Evolutionary conservation across 78 protist species (phyloP).

Genomic region (Dictyostelium brefeldianum): DNA sequence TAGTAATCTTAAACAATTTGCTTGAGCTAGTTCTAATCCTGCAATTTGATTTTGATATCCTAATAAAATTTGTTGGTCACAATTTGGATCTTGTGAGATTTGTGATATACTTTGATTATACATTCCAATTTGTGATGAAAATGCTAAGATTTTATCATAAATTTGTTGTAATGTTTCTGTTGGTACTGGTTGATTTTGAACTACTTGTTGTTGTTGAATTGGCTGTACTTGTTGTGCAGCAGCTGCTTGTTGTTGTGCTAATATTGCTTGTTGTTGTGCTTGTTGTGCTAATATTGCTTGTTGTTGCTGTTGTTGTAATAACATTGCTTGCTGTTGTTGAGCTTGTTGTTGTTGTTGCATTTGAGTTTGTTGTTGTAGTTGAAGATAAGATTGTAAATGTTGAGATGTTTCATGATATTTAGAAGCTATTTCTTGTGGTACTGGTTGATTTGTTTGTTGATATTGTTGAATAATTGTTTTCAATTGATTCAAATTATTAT

Average conservation of each 20-base stretch:
- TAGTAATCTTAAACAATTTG: not conserved
- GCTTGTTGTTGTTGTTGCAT: constrained; percentile 38
- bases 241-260: constrained; percentile 1
- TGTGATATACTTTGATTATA: constrained; percentile 1
- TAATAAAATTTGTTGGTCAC: not conserved
- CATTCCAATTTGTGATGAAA: not conserved
- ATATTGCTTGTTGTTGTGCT: not conserved
- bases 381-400: too few species aligned
- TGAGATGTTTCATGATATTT: not conserved
- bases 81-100: not conserved
- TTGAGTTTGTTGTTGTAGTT: not conserved
- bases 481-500: not conserved
- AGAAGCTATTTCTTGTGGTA: not conserved
- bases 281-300: not conserved
- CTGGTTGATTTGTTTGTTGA: not conserved
- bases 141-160: not conserved
- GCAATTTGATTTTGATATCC: not conserved
- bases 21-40: not conserved
- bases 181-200: not conserved
- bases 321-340: constrained; percentile 8
- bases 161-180: not conserved
- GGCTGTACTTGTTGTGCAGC: not conserved
- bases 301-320: constrained; percentile 41
- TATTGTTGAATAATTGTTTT: not conserved
- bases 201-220: not conserved